phyloP scores from a whole-genome alignment of 495 filamentous ascomycete species.

The Daldinia concentrica region DNA sequence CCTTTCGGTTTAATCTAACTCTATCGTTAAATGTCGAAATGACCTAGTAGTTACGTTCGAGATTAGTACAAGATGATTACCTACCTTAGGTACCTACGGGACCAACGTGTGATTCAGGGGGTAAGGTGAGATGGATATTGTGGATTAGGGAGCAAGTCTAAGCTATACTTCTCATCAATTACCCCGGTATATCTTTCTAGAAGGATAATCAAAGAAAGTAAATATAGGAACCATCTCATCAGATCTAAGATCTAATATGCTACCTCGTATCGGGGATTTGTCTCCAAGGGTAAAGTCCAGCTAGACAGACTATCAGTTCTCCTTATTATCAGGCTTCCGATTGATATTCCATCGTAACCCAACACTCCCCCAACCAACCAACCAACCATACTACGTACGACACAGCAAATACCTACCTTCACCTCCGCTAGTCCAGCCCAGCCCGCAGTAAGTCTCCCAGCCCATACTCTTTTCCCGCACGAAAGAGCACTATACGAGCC shows the following conservation, averaged over 20 bases:
- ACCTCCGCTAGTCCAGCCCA: neutral
- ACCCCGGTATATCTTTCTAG: no score
- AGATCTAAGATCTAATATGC: neutral
- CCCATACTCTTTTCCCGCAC: neutral
- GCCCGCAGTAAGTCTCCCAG: neutral
- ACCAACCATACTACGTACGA: no score
- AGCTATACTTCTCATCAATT: neutral
- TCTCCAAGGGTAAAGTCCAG: neutral
- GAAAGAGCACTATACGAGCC: neutral
- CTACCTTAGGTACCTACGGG: neutral
- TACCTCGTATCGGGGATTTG: neutral
- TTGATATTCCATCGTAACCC: neutral
- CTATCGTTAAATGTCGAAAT: no score
- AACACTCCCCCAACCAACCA: neutral
- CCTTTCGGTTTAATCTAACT: no score
- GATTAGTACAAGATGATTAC: neutral
- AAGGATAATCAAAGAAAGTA: no score
- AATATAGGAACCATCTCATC: neutral
- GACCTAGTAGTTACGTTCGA: no score
- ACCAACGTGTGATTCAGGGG: neutral
- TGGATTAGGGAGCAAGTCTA: neutral
- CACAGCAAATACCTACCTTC: neutral
- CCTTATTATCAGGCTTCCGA: neutral
- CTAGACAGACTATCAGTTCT: neutral
- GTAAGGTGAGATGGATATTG: neutral